Conservation (phyloP, 441 rosid genomes). For the Eutrema salsugineum region DNA sequence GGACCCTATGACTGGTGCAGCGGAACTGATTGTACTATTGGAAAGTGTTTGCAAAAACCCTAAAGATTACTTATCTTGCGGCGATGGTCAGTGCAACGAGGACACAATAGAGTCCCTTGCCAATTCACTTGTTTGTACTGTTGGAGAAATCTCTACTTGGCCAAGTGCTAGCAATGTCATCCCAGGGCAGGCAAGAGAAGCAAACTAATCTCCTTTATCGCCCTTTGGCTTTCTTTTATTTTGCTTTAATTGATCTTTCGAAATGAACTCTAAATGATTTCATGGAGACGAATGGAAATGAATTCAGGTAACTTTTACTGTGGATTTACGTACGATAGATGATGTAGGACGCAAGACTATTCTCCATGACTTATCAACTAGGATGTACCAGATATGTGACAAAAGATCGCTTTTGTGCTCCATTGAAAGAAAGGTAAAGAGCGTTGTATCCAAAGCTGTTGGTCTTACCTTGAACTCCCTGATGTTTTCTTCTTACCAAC, state of each 20-base stretch:
- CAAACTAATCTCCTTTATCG: constrained; percentile 19
- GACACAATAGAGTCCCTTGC: constrained; percentile 55
- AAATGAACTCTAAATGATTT: constrained; percentile 17
- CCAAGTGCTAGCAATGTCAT: constrained; percentile 98
- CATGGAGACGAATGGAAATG: constrained; percentile 12
- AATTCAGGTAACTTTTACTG: constrained; percentile 78
- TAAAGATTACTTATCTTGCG: constrained; percentile 50
- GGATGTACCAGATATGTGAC: constrained; percentile 72
- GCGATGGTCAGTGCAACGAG: constrained; percentile 48
- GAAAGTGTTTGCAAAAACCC: constrained; percentile 82
- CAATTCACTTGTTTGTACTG: constrained; percentile 87
- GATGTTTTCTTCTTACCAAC: constrained; percentile 10
- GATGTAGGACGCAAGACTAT: constrained; percentile 86
- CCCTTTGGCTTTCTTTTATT: background rate
- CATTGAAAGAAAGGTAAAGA: constrained; percentile 80
- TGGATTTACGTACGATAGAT: constrained; percentile 86
- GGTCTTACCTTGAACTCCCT: background rate
- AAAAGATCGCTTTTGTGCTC: constrained; percentile 74
- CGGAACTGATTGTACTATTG: constrained; percentile 68
- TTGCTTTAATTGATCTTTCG: background rate
- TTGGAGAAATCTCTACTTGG: constrained; percentile 95
- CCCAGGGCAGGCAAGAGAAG: constrained; percentile 77
- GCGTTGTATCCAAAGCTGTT: background rate
- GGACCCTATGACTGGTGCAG: constrained; percentile 95
- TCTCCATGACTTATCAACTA: constrained; percentile 68